These are phyloP conservation scores for Sindora glabra DNA, from an alignment of 306 rosid species.

Conservation along the genomic window DNA sequence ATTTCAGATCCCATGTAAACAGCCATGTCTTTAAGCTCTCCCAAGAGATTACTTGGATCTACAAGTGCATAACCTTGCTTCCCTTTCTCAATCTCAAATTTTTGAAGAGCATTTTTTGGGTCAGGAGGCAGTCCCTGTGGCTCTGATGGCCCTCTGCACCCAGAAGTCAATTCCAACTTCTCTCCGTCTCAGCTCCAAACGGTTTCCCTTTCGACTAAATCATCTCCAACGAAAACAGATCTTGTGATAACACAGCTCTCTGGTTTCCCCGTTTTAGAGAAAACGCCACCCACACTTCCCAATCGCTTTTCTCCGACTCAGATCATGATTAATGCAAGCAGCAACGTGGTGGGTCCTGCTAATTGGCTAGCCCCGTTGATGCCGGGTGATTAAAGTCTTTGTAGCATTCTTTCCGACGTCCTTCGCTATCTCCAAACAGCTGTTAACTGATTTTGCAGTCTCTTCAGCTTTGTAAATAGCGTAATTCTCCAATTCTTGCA, in stretches of 20 bases:
- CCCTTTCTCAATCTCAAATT: slow-evolving; percentile 95
- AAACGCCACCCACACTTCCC: slow-evolving; percentile 94
- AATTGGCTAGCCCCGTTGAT: slow-evolving; percentile 93
- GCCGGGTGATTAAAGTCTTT: slow-evolving; percentile 60
- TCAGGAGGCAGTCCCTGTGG: slow-evolving; percentile 34
- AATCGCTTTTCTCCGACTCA: slow-evolving; percentile 89
- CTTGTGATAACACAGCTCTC: slow-evolving; percentile 66
- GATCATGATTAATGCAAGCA: slow-evolving; percentile 74
- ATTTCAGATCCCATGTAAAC: no score
- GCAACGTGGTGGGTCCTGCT: slow-evolving; percentile 76
- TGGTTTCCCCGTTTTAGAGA: slow-evolving; percentile 98
- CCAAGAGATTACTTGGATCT: no score
- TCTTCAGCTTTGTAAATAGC: no score
- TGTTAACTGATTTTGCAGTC: no score
- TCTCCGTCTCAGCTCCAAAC: slow-evolving; percentile 74
- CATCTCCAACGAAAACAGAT: slow-evolving; percentile 52
- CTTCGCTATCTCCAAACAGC: no score
- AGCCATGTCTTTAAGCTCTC: no score
- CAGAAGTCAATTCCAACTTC: slow-evolving; percentile 67
- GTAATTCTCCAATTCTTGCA: no score
- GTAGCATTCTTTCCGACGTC: no score
- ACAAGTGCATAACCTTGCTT: no score
- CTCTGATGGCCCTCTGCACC: slow-evolving; percentile 40
- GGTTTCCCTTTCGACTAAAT: slow-evolving; percentile 38
- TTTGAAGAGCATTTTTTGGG: slow-evolving; percentile 51